Base-by-base conservation (phyloP, 1,284 basidiomycete species). In the Tilletiaria anomala region DNA sequence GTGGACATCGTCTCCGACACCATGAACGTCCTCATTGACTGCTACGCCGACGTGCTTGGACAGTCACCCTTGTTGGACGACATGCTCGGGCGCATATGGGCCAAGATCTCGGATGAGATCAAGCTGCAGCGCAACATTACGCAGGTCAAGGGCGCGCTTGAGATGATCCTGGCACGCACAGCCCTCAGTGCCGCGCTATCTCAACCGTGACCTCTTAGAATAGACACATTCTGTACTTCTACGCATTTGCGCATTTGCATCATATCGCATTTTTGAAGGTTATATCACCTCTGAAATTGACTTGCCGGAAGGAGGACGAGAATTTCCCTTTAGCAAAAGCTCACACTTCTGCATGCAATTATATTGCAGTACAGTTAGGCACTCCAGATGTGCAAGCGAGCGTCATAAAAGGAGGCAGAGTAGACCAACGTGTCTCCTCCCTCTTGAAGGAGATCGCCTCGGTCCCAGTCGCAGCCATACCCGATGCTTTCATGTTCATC, bases 341-440 rank as follows among this genome's bases (percentile, higher is more conserved):
- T n/a, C n/a, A n/a, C n/a, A n/a, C n/a, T n/a, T n/a, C n/a, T n/a
- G n/a, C n/a, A n/a, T n/a, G n/a, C n/a, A n/a, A n/a, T n/a, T n/a
- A n/a, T n/a, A n/a, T n/a, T n/a, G n/a, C n/a, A n/a, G n/a, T n/a
- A n/a, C n/a, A n/a, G n/a, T n/a, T 33, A 33, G 8, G 24, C 38
- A 15, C 6, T 17, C 91, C 91, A 97, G 20, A 89, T 58, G 66
- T 81, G 77, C 68, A 96, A 64, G 18, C 73, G 69, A 61, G 88
- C 83, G 66, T 99, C 91, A 65, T 97, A 97, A 69, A 99, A 99
- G 14, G 89, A 94, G 65, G 87, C 93, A 58, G 82, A 91, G 18
- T 79, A 86, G 22, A 96, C 73, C 22, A 82, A 51, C 3, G 75
- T 79, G 36, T 48, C 68, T 1, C 52, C 65, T 19, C 51, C 62